phyloP scores from a whole-genome alignment of 208 protist genomes.

The Angomonas desouzai region DNA sequence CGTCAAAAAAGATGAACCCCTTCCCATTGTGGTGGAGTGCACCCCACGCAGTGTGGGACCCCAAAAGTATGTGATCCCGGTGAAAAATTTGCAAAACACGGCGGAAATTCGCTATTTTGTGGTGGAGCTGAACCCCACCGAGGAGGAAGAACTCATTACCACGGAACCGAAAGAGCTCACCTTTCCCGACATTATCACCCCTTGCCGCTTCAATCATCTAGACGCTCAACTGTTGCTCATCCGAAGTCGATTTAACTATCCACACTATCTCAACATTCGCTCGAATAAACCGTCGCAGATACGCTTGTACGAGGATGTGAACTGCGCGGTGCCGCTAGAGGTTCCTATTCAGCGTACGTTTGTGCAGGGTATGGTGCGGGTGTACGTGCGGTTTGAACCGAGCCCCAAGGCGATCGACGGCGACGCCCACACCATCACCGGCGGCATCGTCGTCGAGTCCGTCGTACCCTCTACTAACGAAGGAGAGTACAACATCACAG shows the following conservation, averaged over 20 bases:
- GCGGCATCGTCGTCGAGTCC: slow-evolving; percentile 72
- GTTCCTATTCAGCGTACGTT: slow-evolving; percentile 57
- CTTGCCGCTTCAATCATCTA: slow-evolving; percentile 39
- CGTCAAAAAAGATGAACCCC: slow-evolving; percentile 34
- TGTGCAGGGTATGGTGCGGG: slow-evolving; percentile 52
- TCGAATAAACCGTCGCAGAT: slow-evolving; percentile 74
- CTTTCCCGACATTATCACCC: slow-evolving; percentile 67
- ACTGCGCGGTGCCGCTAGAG: slow-evolving; percentile 57
- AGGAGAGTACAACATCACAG: slow-evolving; percentile 40
- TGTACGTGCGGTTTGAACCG: slow-evolving; percentile 67
- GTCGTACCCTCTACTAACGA: slow-evolving; percentile 32
- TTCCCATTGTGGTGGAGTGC: slow-evolving; percentile 76
- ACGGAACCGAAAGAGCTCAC: slow-evolving; percentile 55
- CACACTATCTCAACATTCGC: slow-evolving; percentile 68
- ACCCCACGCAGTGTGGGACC: slow-evolving; percentile 64
- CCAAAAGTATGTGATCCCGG: slow-evolving; percentile 81
- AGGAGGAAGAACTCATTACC: slow-evolving; percentile 58
- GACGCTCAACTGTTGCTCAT: slow-evolving; percentile 69
- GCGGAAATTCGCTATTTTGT: slow-evolving; percentile 66
- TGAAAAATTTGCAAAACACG: slow-evolving; percentile 71
- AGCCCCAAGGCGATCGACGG: slow-evolving; percentile 43
- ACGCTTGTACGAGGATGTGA: slow-evolving; percentile 63
- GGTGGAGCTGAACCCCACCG: slow-evolving; percentile 70
- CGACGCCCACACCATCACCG: slow-evolving; percentile 38
- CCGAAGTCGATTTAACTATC: slow-evolving; percentile 47